phyloP scores from a whole-genome alignment of 768 basidiomycete genomes.

The Mycena galopus region DNA sequence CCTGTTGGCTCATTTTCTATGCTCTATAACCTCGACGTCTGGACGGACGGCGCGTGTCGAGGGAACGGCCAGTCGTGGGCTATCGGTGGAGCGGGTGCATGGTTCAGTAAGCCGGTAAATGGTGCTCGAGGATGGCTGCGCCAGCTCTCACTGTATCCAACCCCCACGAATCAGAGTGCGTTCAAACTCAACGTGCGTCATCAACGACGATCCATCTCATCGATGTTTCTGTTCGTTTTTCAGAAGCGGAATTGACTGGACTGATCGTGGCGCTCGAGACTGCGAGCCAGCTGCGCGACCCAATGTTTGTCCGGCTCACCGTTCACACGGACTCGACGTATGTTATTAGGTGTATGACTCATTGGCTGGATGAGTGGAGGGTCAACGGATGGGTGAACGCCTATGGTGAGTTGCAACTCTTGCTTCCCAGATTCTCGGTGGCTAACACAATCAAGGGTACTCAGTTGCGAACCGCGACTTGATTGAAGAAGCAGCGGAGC shows the following conservation, averaged over 20 bases:
- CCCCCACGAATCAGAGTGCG: too few species aligned
- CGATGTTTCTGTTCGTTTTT: too few species aligned
- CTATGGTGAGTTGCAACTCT: slow-evolving; percentile 2
- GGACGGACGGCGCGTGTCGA: too few species aligned
- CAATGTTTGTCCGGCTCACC: background rate
- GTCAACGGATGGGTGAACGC: slow-evolving; percentile 22
- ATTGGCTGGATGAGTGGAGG: slow-evolving; percentile 20
- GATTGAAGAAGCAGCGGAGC: slow-evolving; percentile 11
- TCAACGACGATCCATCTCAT: too few species aligned
- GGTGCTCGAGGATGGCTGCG: too few species aligned
- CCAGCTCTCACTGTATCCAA: too few species aligned
- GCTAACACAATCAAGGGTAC: background rate
- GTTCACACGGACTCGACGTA: slow-evolving; percentile 8
- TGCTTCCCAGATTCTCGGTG: background rate
- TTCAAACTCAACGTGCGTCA: too few species aligned
- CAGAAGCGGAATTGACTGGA: slow-evolving; percentile 18
- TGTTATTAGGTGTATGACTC: background rate
- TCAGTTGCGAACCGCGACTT: slow-evolving; percentile 27
- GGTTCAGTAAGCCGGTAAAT: too few species aligned
- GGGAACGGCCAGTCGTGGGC: background rate
- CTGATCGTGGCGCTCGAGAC: slow-evolving; percentile 4
- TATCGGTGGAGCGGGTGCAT: too few species aligned
- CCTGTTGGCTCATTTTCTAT: too few species aligned
- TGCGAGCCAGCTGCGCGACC: background rate
- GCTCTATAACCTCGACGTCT: too few species aligned